A percentile compares a stretch with the other conserved stretches of the same genome.
Conservation (phyloP, 2,329 filamentous ascomycete species). For the Amauroascus verrucosus region DNA sequence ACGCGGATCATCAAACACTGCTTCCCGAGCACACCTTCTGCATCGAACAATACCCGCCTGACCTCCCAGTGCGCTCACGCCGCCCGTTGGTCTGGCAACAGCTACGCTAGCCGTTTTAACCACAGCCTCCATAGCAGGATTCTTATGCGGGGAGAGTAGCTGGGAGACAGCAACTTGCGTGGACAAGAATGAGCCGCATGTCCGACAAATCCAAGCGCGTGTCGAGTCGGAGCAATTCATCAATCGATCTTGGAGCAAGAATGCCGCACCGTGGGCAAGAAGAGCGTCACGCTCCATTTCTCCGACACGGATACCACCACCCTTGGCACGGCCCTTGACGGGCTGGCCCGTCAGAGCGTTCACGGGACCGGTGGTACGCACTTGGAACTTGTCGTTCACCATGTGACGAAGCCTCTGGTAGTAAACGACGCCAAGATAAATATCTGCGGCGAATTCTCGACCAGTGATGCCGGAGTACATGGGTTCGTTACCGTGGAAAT, state of each 20-base stretch:
- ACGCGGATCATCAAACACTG: constrained; percentile 54
- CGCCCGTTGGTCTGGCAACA: constrained; percentile 46
- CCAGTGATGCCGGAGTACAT: constrained; percentile 98
- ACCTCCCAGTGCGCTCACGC: constrained; percentile 51
- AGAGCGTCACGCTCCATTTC: constrained; percentile 98
- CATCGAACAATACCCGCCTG: constrained; percentile 58
- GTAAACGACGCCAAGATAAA: constrained; percentile 94
- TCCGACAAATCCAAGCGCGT: constrained; percentile 77
- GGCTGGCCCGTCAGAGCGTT: constrained; percentile 87
- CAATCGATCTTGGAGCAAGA: constrained; percentile 85
- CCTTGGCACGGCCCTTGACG: constrained; percentile 91
- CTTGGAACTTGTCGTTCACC: constrained; percentile 99
- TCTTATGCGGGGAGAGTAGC: constrained; percentile 16
- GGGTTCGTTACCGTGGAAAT: constrained; percentile 96
- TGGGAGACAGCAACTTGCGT: constrained; percentile 50
- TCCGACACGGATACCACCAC: constrained; percentile 95
- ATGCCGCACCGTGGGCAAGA: constrained; percentile 88
- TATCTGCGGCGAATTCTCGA: constrained; percentile 84
- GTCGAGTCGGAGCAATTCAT: constrained; percentile 96
- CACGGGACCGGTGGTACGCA: constrained; percentile 87
- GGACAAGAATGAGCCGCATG: constrained; percentile 81
- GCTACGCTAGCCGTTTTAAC: constrained; percentile 11
- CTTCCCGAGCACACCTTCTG: constrained; percentile 62
- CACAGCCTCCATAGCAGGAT: constrained; percentile 18
- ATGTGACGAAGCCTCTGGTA: constrained; percentile 98